Percentiles rank a stretch among this genome's conserved stretches.
These are phyloP conservation scores for Neonectria sp. DNA, from an alignment of 2,329 filamentous ascomycete genomes.

Conservation along the genomic window DNA sequence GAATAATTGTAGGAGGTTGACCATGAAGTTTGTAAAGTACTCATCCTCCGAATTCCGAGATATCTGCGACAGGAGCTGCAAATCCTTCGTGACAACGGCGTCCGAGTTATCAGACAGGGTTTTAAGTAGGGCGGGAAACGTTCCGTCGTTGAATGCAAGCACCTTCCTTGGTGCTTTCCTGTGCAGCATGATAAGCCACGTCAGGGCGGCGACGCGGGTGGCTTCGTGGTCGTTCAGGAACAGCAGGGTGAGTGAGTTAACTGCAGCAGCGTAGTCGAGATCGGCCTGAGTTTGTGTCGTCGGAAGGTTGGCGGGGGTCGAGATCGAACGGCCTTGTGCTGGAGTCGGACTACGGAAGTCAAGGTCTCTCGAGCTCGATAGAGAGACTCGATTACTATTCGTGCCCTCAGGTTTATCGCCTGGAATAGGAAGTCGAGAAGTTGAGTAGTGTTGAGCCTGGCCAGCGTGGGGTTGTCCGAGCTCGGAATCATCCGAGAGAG, in stretches of 20 bases:
- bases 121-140: conserved; percentile 95
- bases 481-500: conserved; percentile 80
- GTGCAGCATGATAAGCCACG: conserved; percentile 98
- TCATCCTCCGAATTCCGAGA: conserved; percentile 97
- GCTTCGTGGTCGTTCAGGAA: conserved; percentile 98
- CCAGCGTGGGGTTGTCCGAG: conserved; percentile 45
- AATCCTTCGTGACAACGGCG: conserved; percentile 93
- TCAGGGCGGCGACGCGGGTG: conserved; percentile 92
- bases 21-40: conserved; percentile 99
- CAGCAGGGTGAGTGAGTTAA: conserved; percentile 91
- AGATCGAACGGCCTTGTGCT: conserved; percentile 62
- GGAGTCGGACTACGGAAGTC: conserved; percentile 68
- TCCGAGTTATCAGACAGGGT: conserved; percentile 96
- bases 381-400: conserved; percentile 66
- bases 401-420: conserved; percentile 63
- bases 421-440: conserved; percentile 60
- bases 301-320: conserved; percentile 62
- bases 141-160: conserved; percentile 95
- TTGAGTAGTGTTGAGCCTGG: conserved; percentile 49
- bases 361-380: conserved; percentile 68
- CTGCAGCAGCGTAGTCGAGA: conserved; percentile 95
- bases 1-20: conserved; percentile 94
- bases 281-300: conserved; percentile 71
- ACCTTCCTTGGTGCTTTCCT: conserved; percentile 94
- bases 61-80: conserved; percentile 95